phyloP scores from a whole-genome alignment of 257 asterid genomes.

The Schizonepeta tenuifolia region DNA sequence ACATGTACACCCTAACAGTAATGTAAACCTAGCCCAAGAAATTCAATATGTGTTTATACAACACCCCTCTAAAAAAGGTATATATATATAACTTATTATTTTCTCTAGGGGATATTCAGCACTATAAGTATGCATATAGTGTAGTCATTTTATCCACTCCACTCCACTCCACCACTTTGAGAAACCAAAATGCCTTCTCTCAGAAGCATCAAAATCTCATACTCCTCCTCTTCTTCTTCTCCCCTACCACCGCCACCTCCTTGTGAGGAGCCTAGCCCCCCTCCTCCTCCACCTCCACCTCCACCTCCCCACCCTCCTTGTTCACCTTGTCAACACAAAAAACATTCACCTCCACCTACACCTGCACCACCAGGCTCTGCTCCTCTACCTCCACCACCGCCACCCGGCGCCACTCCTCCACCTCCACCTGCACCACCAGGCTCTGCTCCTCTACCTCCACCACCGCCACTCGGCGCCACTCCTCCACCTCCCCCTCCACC shows the following conservation, averaged over 20 bases:
- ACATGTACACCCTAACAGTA: no score
- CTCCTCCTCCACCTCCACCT: not conserved
- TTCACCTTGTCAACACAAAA: constrained; percentile 3
- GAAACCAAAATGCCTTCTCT: constrained; percentile 3
- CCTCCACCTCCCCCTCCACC: not conserved
- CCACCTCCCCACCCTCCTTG: constrained; percentile 1
- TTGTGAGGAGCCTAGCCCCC: not conserved
- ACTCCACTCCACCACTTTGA: not conserved
- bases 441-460: not conserved
- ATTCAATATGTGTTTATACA: no score
- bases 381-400: not conserved
- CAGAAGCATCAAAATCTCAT: not conserved
- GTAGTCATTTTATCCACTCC: not conserved
- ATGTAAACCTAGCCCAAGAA: no score
- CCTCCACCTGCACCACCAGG: not conserved
- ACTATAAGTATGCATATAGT: no score
- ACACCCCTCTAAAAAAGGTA: no score
- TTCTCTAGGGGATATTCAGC: no score
- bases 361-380: not conserved
- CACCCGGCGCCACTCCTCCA: not conserved
- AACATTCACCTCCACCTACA: not conserved
- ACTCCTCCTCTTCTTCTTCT: not conserved
- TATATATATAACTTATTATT: no score
- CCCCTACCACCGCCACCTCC: not conserved
- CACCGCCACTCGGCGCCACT: not conserved